phyloP scores from a whole-genome alignment of 164 flowering plant genomes.

The Berberis vulgaris region DNA sequence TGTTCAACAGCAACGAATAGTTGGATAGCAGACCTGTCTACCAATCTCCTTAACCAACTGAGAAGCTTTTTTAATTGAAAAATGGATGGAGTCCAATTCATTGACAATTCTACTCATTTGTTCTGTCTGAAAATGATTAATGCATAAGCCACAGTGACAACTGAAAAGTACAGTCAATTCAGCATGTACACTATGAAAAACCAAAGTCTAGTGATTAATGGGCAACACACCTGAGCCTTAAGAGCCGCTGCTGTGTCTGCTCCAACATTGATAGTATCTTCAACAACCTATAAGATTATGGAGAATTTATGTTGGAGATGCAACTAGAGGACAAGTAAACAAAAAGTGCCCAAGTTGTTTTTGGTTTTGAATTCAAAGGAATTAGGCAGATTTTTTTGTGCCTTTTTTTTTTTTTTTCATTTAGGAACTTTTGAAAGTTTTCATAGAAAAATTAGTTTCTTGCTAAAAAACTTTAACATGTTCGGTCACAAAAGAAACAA shows the following conservation, averaged over 20 bases:
- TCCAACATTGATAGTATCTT: conserved; percentile 75
- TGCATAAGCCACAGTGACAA: neutral
- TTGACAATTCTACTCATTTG: conserved; percentile 96
- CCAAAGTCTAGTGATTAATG: neutral
- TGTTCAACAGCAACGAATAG: neutral
- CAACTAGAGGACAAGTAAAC: too few relatives aligned
- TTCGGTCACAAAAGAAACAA: too few relatives aligned
- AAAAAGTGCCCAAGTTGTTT: too few relatives aligned
- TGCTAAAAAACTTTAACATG: too few relatives aligned
- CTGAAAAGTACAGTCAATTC: neutral
- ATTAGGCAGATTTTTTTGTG: too few relatives aligned
- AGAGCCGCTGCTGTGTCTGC: conserved; percentile 85
- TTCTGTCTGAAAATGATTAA: conserved; percentile 57
- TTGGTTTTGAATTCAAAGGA: too few relatives aligned
- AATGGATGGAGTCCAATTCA: conserved; percentile 91
- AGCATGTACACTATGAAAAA: too few relatives aligned
- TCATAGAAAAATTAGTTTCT: too few relatives aligned
- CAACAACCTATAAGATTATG: conserved; percentile 51
- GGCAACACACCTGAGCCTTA: conserved; percentile 67
- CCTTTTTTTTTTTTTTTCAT: too few relatives aligned
- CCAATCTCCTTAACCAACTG: conserved; percentile 45
- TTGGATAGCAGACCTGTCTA: conserved; percentile 24
- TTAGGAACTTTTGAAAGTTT: too few relatives aligned
- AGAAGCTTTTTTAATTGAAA: conserved; percentile 88
- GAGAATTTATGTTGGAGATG: neutral